Evolutionary conservation across 2,329 filamentous ascomycete genomes (phyloP).

Genomic region (Rutstroemia sp.): DNA sequence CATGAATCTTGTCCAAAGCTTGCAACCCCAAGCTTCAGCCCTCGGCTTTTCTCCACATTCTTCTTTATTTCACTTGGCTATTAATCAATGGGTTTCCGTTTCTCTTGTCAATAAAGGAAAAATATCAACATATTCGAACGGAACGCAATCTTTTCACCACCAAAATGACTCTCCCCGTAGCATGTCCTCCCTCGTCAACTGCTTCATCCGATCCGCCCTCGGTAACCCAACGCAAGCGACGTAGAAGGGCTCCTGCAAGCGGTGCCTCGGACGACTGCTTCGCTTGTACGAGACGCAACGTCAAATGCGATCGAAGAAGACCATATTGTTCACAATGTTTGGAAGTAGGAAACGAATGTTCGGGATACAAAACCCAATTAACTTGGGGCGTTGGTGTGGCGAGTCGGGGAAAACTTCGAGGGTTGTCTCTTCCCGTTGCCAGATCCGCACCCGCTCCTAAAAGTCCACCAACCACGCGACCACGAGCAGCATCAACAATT

Average conservation of each 20-base stretch:
- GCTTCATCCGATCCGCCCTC: slow-evolving; percentile 24
- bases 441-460: slow-evolving; percentile 44
- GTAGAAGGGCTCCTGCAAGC: slow-evolving; percentile 79
- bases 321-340: slow-evolving; percentile 95
- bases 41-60: slow-evolving; percentile 8
- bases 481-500: slow-evolving; percentile 23
- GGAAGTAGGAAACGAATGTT: slow-evolving; percentile 85
- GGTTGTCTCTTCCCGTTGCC: slow-evolving; percentile 68
- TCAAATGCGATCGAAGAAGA: slow-evolving; percentile 82
- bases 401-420: slow-evolving; percentile 88
- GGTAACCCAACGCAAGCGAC: slow-evolving; percentile 48
- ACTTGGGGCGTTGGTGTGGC: slow-evolving; percentile 96
- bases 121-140: background rate
- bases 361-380: slow-evolving; percentile 91
- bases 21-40: slow-evolving; percentile 11
- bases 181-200: slow-evolving; percentile 25
- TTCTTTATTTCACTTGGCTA: slow-evolving; percentile 12
- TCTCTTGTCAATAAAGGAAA: slow-evolving; percentile 4
- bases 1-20: slow-evolving; percentile 7
- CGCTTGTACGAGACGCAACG: slow-evolving; percentile 74
- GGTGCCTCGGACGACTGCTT: slow-evolving; percentile 95
- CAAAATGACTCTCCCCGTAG: slow-evolving; percentile 29
- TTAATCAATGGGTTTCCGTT: slow-evolving; percentile 7
- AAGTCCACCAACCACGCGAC: slow-evolving; percentile 25
- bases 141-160: background rate